phyloP scores from a whole-genome alignment of 768 basidiomycete genomes.

The Coprinopsis sp. region DNA sequence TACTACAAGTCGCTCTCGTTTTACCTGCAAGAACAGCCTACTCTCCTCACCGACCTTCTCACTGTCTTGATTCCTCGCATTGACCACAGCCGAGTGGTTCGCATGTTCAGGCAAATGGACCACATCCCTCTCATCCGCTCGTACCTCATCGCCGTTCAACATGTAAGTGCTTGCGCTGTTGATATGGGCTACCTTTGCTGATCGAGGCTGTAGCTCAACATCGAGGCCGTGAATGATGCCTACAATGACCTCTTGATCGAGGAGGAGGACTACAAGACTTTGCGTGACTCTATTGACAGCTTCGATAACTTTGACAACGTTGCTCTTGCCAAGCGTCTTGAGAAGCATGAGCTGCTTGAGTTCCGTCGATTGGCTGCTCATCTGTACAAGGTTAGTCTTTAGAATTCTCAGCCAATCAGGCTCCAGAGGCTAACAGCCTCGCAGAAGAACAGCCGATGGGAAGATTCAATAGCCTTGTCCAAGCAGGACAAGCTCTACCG shows the following conservation, averaged over 20 bases:
- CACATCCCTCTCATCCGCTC: constrained; percentile 94
- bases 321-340: constrained; percentile 76
- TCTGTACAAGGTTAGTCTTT: constrained; percentile 75
- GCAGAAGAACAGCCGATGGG: constrained; percentile 94
- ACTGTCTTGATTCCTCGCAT: constrained; percentile 90
- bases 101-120: constrained; percentile 92
- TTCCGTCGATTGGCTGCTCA: constrained; percentile 94
- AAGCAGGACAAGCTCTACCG: constrained; percentile 98
- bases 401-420: background rate
- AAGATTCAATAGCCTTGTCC: constrained; percentile 90
- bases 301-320: constrained; percentile 98
- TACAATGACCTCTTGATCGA: constrained; percentile 98
- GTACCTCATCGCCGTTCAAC: constrained; percentile 96
- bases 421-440: background rate
- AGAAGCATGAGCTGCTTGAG: constrained; percentile 88
- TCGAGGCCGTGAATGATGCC: constrained; percentile 96
- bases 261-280: constrained; percentile 97
- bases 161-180: constrained; percentile 45
- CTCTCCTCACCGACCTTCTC: constrained; percentile 87
- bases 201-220: constrained; percentile 63
- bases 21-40: constrained; percentile 93
- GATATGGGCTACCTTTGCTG: background rate
- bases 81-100: constrained; percentile 92
- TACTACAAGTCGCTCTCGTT: constrained; percentile 95
- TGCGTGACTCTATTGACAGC: constrained; percentile 96